Base-by-base conservation (phyloP, 2,329 filamentous ascomycete genomes). In the Clonostachys rosea region DNA sequence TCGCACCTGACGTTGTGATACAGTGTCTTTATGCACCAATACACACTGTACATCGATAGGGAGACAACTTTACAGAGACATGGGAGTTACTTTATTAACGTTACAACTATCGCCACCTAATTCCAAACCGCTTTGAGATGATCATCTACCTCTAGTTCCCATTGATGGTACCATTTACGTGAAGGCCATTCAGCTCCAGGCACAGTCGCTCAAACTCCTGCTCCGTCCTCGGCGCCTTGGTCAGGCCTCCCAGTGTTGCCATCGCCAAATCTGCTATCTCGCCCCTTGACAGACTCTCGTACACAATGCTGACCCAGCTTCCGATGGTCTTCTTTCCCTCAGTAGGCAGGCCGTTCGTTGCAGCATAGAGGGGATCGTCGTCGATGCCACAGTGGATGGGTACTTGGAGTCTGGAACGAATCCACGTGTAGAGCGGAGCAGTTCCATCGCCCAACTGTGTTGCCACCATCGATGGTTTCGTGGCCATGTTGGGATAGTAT, bases 281-380 rank as follows among this genome's bases (percentile, higher is more conserved):
- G 3, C 43, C 48, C 46, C 46, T 54, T 20, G n/a, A 24, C 5
- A 63, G 18, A 20, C 58, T 61, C 55, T 66, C 62, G 43, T 65
- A 65, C 3, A 65, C 54, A 30, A 53, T 56, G 40, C 52, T 60
- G 10, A 64, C 59, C 54, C 59, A 60, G 42, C 51, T 58, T 11
- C 62, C 62, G 20, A 64, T 64, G 5, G 64, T 66, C 52, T 59
- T 62, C 52, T 61, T 62, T 10, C 42, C 46, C 30, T 60, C 52
- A 1, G 52, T 53, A 5, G 54, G 40, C 3, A 54, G 47, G 1
- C 54, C 54, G 41, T 56, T 55, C 11, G 56, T 52, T 1, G 47
- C 49, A 17, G 53, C 56, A 14, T 58, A 60, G 13, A 63, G 47
- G 6, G 60, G 58, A 20, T 63, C 60, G 20, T 65, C 57, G 7